Percentiles rank a stretch among this genome's conserved stretches.
Conservation (phyloP, 495 filamentous ascomycete genomes). For the Pseudoneurospora amorphoporcata region DNA sequence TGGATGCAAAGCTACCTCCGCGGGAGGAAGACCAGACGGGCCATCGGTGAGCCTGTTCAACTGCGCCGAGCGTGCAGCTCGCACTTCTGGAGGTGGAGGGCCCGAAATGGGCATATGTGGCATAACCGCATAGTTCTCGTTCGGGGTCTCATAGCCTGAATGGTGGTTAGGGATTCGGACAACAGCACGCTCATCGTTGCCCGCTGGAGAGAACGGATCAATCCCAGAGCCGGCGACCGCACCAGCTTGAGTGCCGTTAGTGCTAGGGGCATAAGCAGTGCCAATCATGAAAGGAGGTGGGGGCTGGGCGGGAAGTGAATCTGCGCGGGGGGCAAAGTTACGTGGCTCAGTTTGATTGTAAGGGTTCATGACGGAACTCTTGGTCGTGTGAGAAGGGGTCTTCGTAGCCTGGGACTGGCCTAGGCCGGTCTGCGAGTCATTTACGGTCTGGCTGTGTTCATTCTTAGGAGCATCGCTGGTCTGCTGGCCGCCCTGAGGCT, state of each 20-base stretch:
- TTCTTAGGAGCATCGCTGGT: not conserved
- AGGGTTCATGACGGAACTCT: constrained; percentile 1
- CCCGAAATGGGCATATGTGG: not conserved
- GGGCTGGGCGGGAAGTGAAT: not conserved
- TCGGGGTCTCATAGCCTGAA: not conserved
- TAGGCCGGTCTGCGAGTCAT: not conserved
- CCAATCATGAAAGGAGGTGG: not conserved
- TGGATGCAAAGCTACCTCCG: constrained; percentile 19
- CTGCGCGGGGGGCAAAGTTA: constrained; percentile 13
- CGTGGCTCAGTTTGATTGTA: constrained; percentile 18
- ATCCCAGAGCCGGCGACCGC: not conserved
- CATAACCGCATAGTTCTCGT: not conserved
- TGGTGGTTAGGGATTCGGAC: not conserved
- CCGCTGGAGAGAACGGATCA: not conserved
- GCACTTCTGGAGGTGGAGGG: constrained; percentile 3
- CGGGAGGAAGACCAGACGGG: constrained; percentile 15
- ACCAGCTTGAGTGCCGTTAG: not conserved
- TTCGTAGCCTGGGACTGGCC: not conserved
- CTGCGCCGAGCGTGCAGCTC: constrained; percentile 15
- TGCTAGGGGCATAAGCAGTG: not conserved
- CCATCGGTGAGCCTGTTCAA: constrained; percentile 20
- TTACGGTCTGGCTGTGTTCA: not conserved
- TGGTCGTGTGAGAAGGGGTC: constrained; percentile 9
- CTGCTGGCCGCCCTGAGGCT: not conserved
- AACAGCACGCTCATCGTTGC: not conserved